Percentiles rank a stretch among this genome's conserved stretches.
phyloP scores from a whole-genome alignment of 345 rosid genomes.

The Eucalyptus microcorys region DNA sequence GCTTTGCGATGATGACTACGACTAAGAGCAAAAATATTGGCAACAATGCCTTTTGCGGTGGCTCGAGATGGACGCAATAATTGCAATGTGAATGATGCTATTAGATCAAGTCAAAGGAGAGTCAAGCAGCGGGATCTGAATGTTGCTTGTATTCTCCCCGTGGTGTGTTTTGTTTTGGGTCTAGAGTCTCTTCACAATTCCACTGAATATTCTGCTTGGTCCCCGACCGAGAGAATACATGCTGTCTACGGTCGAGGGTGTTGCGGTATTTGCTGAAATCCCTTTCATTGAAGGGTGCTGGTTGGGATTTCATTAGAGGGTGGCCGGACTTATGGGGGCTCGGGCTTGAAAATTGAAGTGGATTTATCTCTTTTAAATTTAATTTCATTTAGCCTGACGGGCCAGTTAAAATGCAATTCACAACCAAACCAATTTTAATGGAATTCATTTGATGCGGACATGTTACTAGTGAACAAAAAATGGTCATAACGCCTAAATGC shows the following conservation, averaged over 20 bases:
- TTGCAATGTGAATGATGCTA: background rate
- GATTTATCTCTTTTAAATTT: background rate
- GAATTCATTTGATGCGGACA: background rate
- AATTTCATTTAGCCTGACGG: background rate
- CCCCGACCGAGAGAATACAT: background rate
- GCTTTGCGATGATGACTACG: background rate
- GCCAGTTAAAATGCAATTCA: background rate
- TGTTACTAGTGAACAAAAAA: background rate
- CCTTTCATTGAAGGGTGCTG: background rate
- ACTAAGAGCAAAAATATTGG: background rate
- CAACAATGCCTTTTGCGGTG: background rate
- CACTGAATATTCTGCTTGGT: background rate
- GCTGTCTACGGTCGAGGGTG: background rate
- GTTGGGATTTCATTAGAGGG: background rate
- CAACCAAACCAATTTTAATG: background rate
- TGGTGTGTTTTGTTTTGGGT: background rate
- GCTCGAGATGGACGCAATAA: background rate
- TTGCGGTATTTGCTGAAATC: background rate
- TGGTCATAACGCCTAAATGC: background rate
- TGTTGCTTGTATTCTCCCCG: background rate
- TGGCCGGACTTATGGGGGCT: background rate
- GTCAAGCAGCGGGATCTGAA: background rate
- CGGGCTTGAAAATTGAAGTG: background rate
- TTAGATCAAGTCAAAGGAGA: background rate
- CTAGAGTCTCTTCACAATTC: background rate